Conservation (phyloP, 352 stramenopile species). For the Aphanomyces euteiches region DNA sequence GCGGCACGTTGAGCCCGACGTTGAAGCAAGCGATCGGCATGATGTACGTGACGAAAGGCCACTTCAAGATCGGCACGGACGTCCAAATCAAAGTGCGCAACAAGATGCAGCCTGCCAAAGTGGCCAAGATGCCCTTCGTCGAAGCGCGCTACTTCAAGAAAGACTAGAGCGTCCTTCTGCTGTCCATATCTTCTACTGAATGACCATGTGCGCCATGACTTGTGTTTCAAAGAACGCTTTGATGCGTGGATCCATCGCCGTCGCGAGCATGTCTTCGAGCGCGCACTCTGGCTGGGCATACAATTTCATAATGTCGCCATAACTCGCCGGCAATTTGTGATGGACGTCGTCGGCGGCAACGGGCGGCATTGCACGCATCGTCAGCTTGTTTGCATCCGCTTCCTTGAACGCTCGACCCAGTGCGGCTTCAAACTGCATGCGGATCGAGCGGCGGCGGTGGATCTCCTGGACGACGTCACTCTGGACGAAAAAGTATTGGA, state of each 20-base stretch:
- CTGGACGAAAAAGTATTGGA: slow-evolving; percentile 21
- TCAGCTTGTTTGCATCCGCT: not conserved
- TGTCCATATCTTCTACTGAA: not conserved
- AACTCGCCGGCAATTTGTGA: slow-evolving; percentile 2
- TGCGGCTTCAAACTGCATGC: slow-evolving; percentile 5
- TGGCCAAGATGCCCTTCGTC: slow-evolving; percentile 99
- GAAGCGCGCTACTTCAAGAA: slow-evolving; percentile 94
- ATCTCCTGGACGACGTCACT: slow-evolving; percentile 21
- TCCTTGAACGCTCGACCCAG: slow-evolving; percentile 5
- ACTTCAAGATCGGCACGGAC: slow-evolving; percentile 90
- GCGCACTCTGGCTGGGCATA: slow-evolving; percentile 13
- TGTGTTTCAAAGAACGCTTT: slow-evolving; percentile 7
- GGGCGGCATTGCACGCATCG: not conserved
- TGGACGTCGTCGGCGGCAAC: not conserved
- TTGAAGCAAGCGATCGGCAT: slow-evolving; percentile 97
- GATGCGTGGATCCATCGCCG: not conserved
- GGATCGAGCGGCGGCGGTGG: slow-evolving; percentile 14
- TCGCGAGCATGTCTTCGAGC: slow-evolving; percentile 1
- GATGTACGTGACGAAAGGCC: slow-evolving; percentile 94
- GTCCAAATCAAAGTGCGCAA: slow-evolving; percentile 93
- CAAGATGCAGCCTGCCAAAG: slow-evolving; percentile 90
- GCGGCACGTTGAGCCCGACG: slow-evolving; percentile 94
- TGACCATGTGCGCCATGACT: slow-evolving; percentile 6
- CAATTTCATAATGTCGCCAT: slow-evolving; percentile 11
- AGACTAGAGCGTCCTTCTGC: slow-evolving; percentile 30